Evolutionary conservation across 768 basidiomycete genomes (phyloP).

Genomic region (Termitomyces sp.): DNA sequence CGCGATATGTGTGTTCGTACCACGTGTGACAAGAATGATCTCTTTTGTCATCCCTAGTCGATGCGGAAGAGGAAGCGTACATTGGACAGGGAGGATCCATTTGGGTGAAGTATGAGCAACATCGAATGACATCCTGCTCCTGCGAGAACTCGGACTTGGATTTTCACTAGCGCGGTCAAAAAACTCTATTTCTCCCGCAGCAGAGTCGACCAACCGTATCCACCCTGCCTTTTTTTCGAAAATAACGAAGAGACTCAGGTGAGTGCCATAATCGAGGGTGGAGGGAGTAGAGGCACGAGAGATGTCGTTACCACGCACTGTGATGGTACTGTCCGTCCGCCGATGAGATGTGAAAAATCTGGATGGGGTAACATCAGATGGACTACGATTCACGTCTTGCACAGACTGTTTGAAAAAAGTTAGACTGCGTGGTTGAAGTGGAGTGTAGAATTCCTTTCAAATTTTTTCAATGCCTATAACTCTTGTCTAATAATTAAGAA

Average conservation of each 20-base stretch:
- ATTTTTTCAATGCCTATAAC: not conserved
- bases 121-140: constrained; percentile 31
- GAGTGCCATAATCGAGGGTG: constrained; percentile 52
- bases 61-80: constrained; percentile 38
- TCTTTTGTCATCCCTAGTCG: constrained; percentile 25
- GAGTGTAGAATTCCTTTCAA: constrained; percentile 79
- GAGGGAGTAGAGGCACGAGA: constrained; percentile 22
- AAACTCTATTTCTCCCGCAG: constrained; percentile 73
- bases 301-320: constrained; percentile 27
- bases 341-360: constrained; percentile 28
- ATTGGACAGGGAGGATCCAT: constrained; percentile 47
- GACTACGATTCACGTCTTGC: constrained; percentile 41
- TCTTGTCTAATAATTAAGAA: not conserved
- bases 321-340: constrained; percentile 35
- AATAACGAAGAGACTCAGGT: constrained; percentile 73
- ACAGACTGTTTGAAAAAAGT: constrained; percentile 68
- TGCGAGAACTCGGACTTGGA: constrained; percentile 20
- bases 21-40: constrained; percentile 64
- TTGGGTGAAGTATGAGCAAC: constrained; percentile 22
- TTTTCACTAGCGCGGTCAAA: constrained; percentile 28
- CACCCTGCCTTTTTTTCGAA: constrained; percentile 88
- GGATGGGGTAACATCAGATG: constrained; percentile 31
- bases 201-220: constrained; percentile 75
- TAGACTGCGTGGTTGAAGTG: constrained; percentile 58
- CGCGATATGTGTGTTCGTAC: constrained; percentile 61